Conservation (phyloP, 2,329 filamentous ascomycete species). For the Geosmithia morbida region DNA sequence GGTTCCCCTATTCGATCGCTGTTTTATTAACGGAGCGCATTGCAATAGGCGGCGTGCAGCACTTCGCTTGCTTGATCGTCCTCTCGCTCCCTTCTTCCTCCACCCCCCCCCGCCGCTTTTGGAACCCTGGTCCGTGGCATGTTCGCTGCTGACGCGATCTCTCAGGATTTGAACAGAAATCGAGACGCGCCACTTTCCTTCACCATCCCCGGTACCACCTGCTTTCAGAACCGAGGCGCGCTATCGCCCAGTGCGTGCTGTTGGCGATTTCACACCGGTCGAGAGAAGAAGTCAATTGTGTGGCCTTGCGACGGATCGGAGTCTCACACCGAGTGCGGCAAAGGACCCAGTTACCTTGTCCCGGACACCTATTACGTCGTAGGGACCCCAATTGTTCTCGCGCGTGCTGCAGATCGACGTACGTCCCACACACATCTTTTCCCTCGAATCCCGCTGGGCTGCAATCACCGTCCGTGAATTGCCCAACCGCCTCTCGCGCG, state of each 20-base stretch:
- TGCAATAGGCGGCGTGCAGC: not conserved
- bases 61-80: not conserved
- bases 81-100: no score
- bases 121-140: not conserved
- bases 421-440: not conserved
- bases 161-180: not conserved
- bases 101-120: no score
- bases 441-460: not conserved
- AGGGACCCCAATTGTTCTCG: no score
- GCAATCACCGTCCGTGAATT: not conserved
- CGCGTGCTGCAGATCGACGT: no score
- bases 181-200: not conserved
- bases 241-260: not conserved
- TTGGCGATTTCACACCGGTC: no score
- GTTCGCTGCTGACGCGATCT: slow-evolving; percentile 3
- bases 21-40: not conserved
- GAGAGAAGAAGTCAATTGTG: not conserved
- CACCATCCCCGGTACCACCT: no score
- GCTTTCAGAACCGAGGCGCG: no score
- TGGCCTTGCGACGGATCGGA: no score
- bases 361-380: no score
- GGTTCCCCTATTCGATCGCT: not conserved
- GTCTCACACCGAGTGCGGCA: no score
- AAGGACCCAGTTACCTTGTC: no score
- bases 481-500: not conserved